phyloP scores from a whole-genome alignment of 768 basidiomycete genomes.

The Trametes cinnabarina region DNA sequence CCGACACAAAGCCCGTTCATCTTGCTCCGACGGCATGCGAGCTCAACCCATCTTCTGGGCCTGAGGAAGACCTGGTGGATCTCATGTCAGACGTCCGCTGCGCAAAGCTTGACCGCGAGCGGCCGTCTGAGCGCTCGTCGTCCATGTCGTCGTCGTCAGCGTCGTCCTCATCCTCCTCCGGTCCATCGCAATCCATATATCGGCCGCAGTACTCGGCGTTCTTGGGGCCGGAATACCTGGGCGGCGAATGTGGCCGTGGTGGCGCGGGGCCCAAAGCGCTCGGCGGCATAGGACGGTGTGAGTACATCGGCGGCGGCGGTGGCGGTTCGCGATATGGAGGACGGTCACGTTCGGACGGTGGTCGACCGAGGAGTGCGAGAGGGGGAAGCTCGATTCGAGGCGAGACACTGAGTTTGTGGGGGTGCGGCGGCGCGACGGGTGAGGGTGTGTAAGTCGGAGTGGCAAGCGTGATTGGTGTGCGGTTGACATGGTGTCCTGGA shows the following conservation, averaged over 20 bases:
- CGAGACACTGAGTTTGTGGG: constrained; percentile 24
- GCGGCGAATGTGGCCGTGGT: not conserved
- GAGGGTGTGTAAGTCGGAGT: constrained; percentile 22
- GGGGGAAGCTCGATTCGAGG: constrained; percentile 23
- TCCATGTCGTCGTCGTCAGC: constrained; percentile 24
- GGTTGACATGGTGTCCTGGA: constrained; percentile 24
- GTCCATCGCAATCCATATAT: constrained; percentile 45
- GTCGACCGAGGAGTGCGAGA: constrained; percentile 12
- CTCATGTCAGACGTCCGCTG: constrained; percentile 27
- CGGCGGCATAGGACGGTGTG: constrained; percentile 11
- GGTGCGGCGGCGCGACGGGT: constrained; percentile 20
- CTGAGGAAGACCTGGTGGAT: constrained; percentile 25
- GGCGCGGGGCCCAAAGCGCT: constrained; percentile 9
- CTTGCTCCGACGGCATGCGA: constrained; percentile 7
- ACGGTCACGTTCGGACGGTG: constrained; percentile 17
- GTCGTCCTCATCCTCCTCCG: constrained; percentile 34
- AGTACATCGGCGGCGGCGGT: constrained; percentile 13
- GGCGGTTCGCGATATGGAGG: constrained; percentile 13
- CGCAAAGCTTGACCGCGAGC: constrained; percentile 13
- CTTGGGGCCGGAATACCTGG: constrained; percentile 7
- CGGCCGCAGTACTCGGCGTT: constrained; percentile 49
- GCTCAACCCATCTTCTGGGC: constrained; percentile 16
- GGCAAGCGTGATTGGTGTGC: constrained; percentile 26
- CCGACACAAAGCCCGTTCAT: constrained; percentile 10
- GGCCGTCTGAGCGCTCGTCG: constrained; percentile 12